Base-by-base conservation (phyloP, 345 rosid species). In the Arabis hirsuta region DNA sequence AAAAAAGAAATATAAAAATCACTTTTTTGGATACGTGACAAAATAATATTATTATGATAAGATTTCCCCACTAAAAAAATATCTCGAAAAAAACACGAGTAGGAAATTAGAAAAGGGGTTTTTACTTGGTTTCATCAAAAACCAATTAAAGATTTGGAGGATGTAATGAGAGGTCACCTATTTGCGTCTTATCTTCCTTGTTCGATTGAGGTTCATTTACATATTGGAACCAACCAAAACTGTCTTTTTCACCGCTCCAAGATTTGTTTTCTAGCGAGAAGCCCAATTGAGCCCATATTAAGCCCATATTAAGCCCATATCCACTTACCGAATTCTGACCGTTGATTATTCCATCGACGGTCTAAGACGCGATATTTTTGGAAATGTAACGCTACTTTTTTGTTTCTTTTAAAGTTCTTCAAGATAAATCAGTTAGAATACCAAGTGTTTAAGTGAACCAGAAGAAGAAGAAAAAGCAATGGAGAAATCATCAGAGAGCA, bases 341-440 rank as follows among this genome's bases (percentile, higher is more conserved):
- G 78, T 74, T 29, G 9, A 59, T 60, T 34, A 52, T 32, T 52
- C 1, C 73, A 74, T 67, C 79, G 12, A 74, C 68, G 78, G 78
- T 60, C 19, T 4, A 19, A n/a, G n/a, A 24, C 56, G 14, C 38
- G 31, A 55, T 58, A 6, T 61, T 45, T 60, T 73, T 55, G 44
- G 13, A 19, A 6, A 7, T 10, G 4, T 54, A 29, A 53, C 56
- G 43, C 19, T 55, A 29, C 16, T 41, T 66, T 51, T 7, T n/a
- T 16, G 9, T 4, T 36, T 27, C 39, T 22, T 26, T 54, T 34
- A 32, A 22, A 22, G 51, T 39, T 26, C 4, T 24, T 13, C 57
- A 46, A 47, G 71, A 63, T 55, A 34, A 54, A n/a, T 10, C 11
- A 72, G 56, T 63, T 11, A 31, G 29, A 32, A 44, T 42, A 41